Percentiles rank a stretch among this genome's conserved stretches.
Evolutionary conservation across 1,139 yeast genomes (phyloP).

Genomic region (Lodderomyces oxycetoniae): DNA sequence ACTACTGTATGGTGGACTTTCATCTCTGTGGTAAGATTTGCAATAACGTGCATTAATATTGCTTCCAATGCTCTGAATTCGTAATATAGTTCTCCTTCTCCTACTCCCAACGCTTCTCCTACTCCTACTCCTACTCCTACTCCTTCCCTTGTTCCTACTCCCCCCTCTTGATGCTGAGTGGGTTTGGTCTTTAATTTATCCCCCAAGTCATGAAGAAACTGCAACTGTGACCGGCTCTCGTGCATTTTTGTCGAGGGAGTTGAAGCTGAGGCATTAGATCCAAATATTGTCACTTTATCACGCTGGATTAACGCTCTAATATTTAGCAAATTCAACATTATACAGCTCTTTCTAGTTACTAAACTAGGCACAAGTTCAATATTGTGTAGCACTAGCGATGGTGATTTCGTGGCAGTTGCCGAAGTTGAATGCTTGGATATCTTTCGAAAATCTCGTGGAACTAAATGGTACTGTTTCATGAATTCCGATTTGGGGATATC

Average conservation of each 20-base stretch:
- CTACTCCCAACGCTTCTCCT: slow-evolving; percentile 14
- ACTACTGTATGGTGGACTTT: slow-evolving; percentile 41
- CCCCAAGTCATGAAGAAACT: slow-evolving; percentile 31
- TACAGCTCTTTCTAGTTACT: slow-evolving; percentile 32
- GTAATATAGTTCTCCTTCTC: slow-evolving; percentile 21
- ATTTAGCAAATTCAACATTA: slow-evolving; percentile 38
- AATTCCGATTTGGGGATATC: slow-evolving; percentile 35
- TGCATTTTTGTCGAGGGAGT: slow-evolving; percentile 20
- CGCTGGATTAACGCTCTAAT: slow-evolving; percentile 39
- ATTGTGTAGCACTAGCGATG: slow-evolving; percentile 11
- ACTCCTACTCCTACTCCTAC: too few relatives aligned
- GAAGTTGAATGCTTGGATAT: slow-evolving; percentile 24
- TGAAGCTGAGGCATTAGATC: slow-evolving; percentile 17
- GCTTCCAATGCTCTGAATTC: slow-evolving; percentile 45
- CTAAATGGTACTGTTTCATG: slow-evolving; percentile 33
- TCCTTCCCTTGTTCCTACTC: too few relatives aligned
- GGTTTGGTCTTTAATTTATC: slow-evolving; percentile 20
- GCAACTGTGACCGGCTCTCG: slow-evolving; percentile 35
- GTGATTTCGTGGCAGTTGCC: neutral
- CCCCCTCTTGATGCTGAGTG: slow-evolving; percentile 1
- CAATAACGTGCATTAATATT: slow-evolving; percentile 35
- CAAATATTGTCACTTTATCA: slow-evolving; percentile 39
- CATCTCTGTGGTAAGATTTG: slow-evolving; percentile 40
- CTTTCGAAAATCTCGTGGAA: slow-evolving; percentile 41
- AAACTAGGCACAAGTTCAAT: slow-evolving; percentile 44